Percentiles rank a stretch among this genome's conserved stretches.
These are phyloP conservation scores for Aplosporella prunicola DNA, from an alignment of 2,329 filamentous ascomycete genomes.

Conservation along the genomic window DNA sequence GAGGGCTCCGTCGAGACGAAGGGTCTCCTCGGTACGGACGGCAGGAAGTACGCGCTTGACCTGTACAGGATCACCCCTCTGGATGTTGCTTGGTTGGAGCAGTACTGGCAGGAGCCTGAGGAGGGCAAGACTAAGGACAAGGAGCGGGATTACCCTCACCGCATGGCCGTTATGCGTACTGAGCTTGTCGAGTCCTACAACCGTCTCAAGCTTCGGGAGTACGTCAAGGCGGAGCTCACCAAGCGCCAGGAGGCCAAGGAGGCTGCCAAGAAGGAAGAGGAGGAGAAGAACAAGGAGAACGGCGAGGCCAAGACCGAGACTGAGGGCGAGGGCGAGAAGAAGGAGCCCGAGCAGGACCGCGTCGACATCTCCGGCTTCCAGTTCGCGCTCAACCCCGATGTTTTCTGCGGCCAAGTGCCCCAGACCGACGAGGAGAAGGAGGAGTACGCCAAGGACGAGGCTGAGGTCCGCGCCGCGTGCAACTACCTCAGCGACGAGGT, in stretches of 20 bases:
- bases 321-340: conserved; percentile 19
- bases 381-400: conserved; percentile 87
- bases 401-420: conserved; percentile 84
- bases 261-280: conserved; percentile 17
- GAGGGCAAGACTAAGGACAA: conserved; percentile 41
- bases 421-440: conserved; percentile 86
- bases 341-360: conserved; percentile 47
- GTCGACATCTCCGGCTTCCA: conserved; percentile 82
- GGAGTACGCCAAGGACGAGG: conserved; percentile 73
- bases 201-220: conserved; percentile 78
- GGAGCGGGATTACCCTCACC: conserved; percentile 67
- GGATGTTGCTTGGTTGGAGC: conserved; percentile 84
- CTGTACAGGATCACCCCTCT: conserved; percentile 89
- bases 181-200: conserved; percentile 84
- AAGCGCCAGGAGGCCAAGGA: conserved; percentile 23
- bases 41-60: conserved; percentile 94
- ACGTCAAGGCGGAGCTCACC: conserved; percentile 67
- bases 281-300: conserved; percentile 25
- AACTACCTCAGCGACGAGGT: conserved; percentile 65
- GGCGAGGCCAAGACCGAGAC: conserved; percentile 26
- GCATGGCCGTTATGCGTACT: conserved; percentile 86
- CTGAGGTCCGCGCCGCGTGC: conserved; percentile 77
- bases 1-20: conserved; percentile 97
- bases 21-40: conserved; percentile 91
- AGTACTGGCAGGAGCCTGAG: conserved; percentile 45